phyloP scores from a whole-genome alignment of 106 monocot genomes.

The Chionographis japonica region DNA sequence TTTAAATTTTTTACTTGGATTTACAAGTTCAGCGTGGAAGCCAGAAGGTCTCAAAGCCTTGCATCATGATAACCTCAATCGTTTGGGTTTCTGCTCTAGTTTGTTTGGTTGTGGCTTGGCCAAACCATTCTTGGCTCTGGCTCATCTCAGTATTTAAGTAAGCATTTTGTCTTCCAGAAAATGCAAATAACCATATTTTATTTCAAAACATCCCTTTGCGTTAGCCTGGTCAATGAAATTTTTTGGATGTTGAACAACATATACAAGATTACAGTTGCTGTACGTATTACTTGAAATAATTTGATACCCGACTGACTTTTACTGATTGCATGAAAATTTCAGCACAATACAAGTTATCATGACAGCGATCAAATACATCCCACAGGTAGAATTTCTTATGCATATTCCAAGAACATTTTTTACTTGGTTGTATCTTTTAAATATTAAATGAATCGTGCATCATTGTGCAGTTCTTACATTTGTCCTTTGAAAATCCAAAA shows the following conservation, averaged over 20 bases:
- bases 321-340: slow-evolving; percentile 15
- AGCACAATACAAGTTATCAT: slow-evolving; percentile 88
- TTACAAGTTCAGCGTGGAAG: slow-evolving; percentile 53
- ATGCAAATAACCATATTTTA: neutral
- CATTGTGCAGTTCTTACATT: too few species aligned
- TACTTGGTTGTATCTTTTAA: too few species aligned
- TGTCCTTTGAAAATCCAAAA: too few species aligned
- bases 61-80: slow-evolving; percentile 44
- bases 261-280: neutral
- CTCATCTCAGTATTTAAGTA: slow-evolving; percentile 86
- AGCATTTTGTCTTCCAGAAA: slow-evolving; percentile 5
- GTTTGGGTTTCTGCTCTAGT: slow-evolving; percentile 63
- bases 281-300: neutral
- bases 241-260: neutral
- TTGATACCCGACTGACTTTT: neutral
- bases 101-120: slow-evolving; percentile 67
- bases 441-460: too few species aligned
- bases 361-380: slow-evolving; percentile 91
- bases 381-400: slow-evolving; percentile 47
- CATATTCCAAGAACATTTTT: too few species aligned
- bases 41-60: slow-evolving; percentile 76
- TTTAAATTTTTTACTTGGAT: slow-evolving; percentile 1
- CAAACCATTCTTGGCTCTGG: slow-evolving; percentile 90
- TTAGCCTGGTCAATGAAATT: neutral
- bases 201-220: neutral